Evolutionary conservation across 441 rosid genomes (phyloP), one percentile per base, ranked within the genome.

Genomic region (Pelargonium myrrhifolium): DNA sequence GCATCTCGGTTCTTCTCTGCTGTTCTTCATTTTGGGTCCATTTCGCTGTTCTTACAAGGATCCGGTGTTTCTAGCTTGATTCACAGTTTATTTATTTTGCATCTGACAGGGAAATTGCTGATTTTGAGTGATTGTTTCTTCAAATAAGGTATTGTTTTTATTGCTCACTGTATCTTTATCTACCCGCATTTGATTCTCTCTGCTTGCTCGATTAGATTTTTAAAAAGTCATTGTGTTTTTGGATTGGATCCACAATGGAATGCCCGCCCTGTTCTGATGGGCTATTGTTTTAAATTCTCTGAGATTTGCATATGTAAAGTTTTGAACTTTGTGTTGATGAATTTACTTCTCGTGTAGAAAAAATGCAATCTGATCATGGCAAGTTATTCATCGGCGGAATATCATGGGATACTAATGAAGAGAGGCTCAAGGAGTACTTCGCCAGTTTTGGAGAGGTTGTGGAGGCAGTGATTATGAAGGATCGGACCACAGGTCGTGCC

Each of bases 331-430:
- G 65, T 56, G 63, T 60, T 76, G 74, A 72, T 51, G 65, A 20
- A 66, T 21, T 69, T 58, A 18, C 39, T 26, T 66, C 63, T 47
- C 43, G 6, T 71, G 79, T 65, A 79, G 82, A 72, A 75, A 83
- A 80, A 76, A 91, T 88, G 96, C 87, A 86, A 83, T 82, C 95
- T 26, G 96, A 88, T 68, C 79, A 73, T 86, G 99, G 99, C 9
- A 94, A 94, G 80, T 79, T 94, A 59, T 94, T 94, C 82, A 84
- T 94, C 42, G 99, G 99, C 67, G 99, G 99, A 43, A 88, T 94
- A 72, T 92, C 99, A 9, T 94, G 99, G 99, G 98, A 92, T 81
- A 91, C 99, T 63, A 80, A 88, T 84, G 97, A 94, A 78, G 99
- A 91, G 20, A 75, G 89, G 53, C 93, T 94, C 74, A 89, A 83